Evolutionary conservation across 352 stramenopile species (phyloP).

Genomic region (Aphanomyces astaci): DNA sequence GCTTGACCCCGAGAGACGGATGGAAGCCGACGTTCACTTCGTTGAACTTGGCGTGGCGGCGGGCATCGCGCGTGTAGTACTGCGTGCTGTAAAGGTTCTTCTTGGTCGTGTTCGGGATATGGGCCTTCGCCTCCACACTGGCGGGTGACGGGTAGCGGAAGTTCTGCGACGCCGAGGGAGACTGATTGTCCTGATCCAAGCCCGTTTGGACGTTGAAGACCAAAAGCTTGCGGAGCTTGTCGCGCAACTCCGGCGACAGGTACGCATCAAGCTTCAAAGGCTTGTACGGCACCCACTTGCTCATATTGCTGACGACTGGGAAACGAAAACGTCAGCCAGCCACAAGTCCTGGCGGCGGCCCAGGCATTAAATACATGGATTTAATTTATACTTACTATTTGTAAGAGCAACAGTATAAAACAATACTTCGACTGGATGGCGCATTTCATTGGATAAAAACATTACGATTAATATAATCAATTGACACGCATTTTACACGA

Average conservation of each 20-base stretch:
- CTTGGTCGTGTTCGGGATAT: slow-evolving; percentile 64
- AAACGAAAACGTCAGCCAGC: slow-evolving; percentile 11
- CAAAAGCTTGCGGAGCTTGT: slow-evolving; percentile 76
- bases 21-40: slow-evolving; percentile 63
- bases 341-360: background rate
- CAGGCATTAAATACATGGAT: background rate
- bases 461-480: too few species aligned
- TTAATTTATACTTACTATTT: background rate
- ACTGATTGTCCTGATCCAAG: slow-evolving; percentile 63
- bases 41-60: slow-evolving; percentile 37
- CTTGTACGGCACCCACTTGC: slow-evolving; percentile 79
- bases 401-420: background rate
- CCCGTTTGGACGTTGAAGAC: slow-evolving; percentile 75
- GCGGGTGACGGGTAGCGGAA: slow-evolving; percentile 75
- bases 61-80: slow-evolving; percentile 85
- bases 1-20: slow-evolving; percentile 50
- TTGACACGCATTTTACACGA: too few species aligned
- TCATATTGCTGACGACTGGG: slow-evolving; percentile 39
- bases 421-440: too few species aligned
- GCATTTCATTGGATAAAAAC: background rate
- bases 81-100: slow-evolving; percentile 80
- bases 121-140: slow-evolving; percentile 52
- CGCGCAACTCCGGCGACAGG: slow-evolving; percentile 52
- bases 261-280: slow-evolving; percentile 70
- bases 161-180: slow-evolving; percentile 45